Evolutionary conservation across 306 rosid species (phyloP).

Genomic region (Carpinus viminea): DNA sequence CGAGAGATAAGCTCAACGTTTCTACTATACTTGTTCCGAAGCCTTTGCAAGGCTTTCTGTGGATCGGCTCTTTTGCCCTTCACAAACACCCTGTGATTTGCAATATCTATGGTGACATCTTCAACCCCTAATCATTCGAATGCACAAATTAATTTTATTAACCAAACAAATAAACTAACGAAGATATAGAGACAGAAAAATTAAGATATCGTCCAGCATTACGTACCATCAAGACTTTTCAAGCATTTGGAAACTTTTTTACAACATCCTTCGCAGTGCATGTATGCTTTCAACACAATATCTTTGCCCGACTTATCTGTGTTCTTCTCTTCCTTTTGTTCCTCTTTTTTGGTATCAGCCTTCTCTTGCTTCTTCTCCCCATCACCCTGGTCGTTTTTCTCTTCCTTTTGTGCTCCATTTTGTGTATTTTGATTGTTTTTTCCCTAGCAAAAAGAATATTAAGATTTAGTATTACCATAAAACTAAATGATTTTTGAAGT

Average conservation of each 20-base stretch:
- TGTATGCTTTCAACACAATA: slow-evolving; percentile 65
- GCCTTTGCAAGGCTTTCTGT: slow-evolving; percentile 46
- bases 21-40: slow-evolving; percentile 59
- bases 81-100: slow-evolving; percentile 45
- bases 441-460: not conserved
- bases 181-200: not conserved
- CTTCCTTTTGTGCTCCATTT: not conserved
- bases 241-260: slow-evolving; percentile 52
- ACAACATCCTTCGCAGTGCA: slow-evolving; percentile 80
- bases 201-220: not conserved
- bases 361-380: no score
- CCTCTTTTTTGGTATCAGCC: no score
- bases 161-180: not conserved
- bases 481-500: not conserved
- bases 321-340: not conserved
- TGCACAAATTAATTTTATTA: not conserved
- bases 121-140: slow-evolving; percentile 52
- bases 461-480: not conserved
- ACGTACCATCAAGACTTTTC: slow-evolving; percentile 57
- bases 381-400: no score
- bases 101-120: slow-evolving; percentile 50
- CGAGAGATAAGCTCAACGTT: slow-evolving; percentile 68
- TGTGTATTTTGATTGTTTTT: not conserved
- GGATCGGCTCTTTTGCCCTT: slow-evolving; percentile 64
- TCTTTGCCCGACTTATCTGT: not conserved